Conservation (phyloP, 1,284 basidiomycete species). For the Sporisorium exsertum region DNA sequence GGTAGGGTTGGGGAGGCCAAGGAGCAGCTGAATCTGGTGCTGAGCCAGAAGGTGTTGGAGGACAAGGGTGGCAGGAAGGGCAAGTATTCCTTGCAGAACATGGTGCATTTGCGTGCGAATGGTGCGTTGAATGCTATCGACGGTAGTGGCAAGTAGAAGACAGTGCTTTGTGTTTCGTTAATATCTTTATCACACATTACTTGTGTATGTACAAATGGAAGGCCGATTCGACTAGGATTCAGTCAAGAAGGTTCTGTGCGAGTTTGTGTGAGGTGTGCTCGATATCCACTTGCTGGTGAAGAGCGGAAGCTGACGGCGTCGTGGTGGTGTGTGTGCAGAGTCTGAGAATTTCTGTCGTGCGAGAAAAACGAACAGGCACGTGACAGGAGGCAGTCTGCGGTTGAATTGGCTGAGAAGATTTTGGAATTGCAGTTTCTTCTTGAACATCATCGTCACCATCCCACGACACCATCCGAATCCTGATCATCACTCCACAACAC, state of each 20-base stretch:
- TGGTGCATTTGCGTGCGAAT: slow-evolving; percentile 65
- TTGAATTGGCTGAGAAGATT: neutral
- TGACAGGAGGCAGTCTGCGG: neutral
- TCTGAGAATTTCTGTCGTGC: neutral
- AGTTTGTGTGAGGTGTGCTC: neutral
- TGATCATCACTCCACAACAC: neutral
- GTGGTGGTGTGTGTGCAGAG: neutral
- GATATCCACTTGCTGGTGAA: neutral
- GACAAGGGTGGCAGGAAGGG: slow-evolving; percentile 61
- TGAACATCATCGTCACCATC: slow-evolving; percentile 4
- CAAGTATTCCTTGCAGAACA: slow-evolving; percentile 68
- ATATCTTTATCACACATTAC: neutral
- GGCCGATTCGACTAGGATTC: neutral
- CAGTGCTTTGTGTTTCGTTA: neutral
- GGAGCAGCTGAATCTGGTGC: slow-evolving; percentile 58
- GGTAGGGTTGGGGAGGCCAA: slow-evolving; percentile 48
- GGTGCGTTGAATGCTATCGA: slow-evolving; percentile 58
- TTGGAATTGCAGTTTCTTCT: neutral
- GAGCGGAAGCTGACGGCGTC: neutral
- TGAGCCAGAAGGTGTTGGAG: slow-evolving; percentile 62
- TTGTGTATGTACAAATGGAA: slow-evolving; percentile 6
- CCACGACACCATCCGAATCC: neutral
- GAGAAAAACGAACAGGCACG: slow-evolving; percentile 1
- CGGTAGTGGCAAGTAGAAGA: slow-evolving; percentile 35
- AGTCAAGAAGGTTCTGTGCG: neutral